Evolutionary conservation across 83 land plant species (phyloP).

Genomic region (Picea mariana): DNA sequence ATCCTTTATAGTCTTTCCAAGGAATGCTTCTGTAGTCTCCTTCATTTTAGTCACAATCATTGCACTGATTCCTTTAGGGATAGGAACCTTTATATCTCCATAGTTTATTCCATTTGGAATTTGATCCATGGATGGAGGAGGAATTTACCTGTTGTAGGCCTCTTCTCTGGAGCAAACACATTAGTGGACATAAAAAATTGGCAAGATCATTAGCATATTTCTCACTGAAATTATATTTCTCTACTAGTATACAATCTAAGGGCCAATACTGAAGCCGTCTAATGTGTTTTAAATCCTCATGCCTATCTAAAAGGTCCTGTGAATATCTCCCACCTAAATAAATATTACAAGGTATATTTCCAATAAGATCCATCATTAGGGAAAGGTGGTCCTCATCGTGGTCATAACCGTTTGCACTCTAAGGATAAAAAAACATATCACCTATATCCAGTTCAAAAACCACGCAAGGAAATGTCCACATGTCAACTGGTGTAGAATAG

Average conservation of each 20-base stretch:
- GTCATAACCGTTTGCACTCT: constrained; percentile 46
- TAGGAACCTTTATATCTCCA: too few species aligned
- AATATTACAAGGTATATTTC: constrained; percentile 17
- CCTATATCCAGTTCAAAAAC: constrained; percentile 91
- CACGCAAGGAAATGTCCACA: constrained; percentile 94
- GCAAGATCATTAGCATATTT: constrained; percentile 68
- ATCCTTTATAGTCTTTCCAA: too few species aligned
- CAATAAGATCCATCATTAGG: constrained; percentile 56
- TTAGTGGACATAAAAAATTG: constrained; percentile 61
- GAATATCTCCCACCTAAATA: constrained; percentile 55
- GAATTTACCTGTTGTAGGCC: constrained; percentile 61
- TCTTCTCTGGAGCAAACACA: constrained; percentile 77
- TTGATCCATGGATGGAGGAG: too few species aligned
- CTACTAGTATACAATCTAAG: constrained; percentile 32
- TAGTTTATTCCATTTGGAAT: background rate
- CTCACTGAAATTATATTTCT: constrained; percentile 33
- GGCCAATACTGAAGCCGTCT: constrained; percentile 62
- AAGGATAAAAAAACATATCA: constrained; percentile 84
- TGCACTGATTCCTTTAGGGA: too few species aligned
- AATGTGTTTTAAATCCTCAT: constrained; percentile 58
- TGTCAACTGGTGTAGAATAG: constrained; percentile 72
- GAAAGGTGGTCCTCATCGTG: constrained; percentile 27
- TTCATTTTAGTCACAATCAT: too few species aligned
- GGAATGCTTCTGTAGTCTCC: too few species aligned
- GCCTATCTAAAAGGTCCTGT: constrained; percentile 23